Base-by-base conservation (phyloP, 2,329 filamentous ascomycete species). In the Cercospora sp. region DNA sequence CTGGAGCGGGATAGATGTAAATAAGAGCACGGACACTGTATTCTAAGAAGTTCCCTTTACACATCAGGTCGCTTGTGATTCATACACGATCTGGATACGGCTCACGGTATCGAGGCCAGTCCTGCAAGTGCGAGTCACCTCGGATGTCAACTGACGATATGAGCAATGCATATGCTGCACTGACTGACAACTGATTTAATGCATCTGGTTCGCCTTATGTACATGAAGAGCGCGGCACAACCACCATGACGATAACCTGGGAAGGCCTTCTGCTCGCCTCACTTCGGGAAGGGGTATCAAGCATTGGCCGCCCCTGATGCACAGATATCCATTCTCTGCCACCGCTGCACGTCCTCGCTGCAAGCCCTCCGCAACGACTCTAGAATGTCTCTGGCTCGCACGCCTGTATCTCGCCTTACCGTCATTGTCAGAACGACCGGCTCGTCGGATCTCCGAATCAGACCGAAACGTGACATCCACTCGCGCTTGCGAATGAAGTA, bases 21-120 rank as follows among this genome's bases (percentile, higher is more conserved):
- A 72, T 70, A 72, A 69, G 70, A 72, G 70, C 70, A 59, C 61
- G 67, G 67, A 32, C 18, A 64, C 49, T 68, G 68, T 69, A 70
- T 65, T 68, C 69, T 66, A 67, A 67, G 53, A 63, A 67, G 63
- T 49, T 61, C 26, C 55, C 5, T 18, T 59, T 3, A 21, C 55
- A 37, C n/a, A 12, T 18, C 26, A 9, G 13, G 10, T 30, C 9
- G 28, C 28, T 18, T 59, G 32, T 24, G 28, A 8, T n/a, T 37
- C 28, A 28, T 12, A 18, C 10, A n/a, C 16, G 55, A 21, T 10
- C n/a, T 37, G 18, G 28, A 13, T 2, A 59, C 21, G 24, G 12
- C 10, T 55, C 49, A 7, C 16, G 13, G 26, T 55, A 55, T 26
- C 24, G 24, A 16, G 49, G 10, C 12, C 24, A 26, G 49, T 28